A percentile compares a stretch with the other conserved stretches of the same genome.
Conservation (phyloP, 2,329 filamentous ascomycete species). For the Lasiodiplodia sp. region DNA sequence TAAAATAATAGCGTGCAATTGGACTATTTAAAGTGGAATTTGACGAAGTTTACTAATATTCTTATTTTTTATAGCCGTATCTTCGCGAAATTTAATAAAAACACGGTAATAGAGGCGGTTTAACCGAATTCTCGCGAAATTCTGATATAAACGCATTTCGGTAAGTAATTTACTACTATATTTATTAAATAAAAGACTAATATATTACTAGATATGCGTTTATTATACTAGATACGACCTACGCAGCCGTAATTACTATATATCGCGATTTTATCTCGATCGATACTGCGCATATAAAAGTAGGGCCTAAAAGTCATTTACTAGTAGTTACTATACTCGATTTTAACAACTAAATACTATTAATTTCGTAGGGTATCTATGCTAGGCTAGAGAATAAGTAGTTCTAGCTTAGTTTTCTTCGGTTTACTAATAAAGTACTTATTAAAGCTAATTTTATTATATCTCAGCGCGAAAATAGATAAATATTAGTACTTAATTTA, state of each 20-base stretch:
- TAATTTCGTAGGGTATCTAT: background rate
- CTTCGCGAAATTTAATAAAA: background rate
- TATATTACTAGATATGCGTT: background rate
- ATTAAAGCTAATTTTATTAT: background rate
- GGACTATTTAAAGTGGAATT: background rate
- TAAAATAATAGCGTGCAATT: no score
- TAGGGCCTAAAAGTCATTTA: background rate
- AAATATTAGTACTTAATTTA: background rate
- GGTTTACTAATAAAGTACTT: background rate
- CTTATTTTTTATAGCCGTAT: background rate
- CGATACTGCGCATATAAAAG: background rate
- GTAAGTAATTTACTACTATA: background rate
- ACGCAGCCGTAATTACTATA: background rate
- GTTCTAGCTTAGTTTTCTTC: background rate
- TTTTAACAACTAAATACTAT: background rate
- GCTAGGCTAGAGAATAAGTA: no score
- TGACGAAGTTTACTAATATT: background rate
- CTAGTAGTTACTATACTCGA: background rate
- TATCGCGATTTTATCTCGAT: background rate
- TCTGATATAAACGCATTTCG: background rate
- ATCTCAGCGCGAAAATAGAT: background rate
- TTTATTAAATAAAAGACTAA: background rate
- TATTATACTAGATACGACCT: background rate
- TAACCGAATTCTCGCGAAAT: background rate
- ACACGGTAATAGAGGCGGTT: background rate